Evolutionary conservation across 192 early-diverging fungal species (phyloP), one percentile per base, ranked within the genome.

Genomic region (Thoreauomyces humboldtii): DNA sequence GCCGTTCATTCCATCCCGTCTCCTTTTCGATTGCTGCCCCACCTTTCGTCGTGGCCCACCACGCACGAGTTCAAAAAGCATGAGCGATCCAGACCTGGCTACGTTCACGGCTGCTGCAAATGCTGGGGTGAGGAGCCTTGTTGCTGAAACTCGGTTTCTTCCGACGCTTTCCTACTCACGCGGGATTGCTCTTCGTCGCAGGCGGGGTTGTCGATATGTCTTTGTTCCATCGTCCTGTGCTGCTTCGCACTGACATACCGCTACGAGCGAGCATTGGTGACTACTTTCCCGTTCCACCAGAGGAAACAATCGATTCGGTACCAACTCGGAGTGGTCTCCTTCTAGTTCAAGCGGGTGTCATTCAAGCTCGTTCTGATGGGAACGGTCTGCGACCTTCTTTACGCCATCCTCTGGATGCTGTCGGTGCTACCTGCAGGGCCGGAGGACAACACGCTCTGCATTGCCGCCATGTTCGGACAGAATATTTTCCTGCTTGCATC

Each of bases 191-290:
- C n/a, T n/a, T n/a, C n/a, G n/a, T n/a, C n/a, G n/a, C 31, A 59
- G 33, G 57, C n/a, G 19, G 31, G 35, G 14, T 15, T 59, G 22
- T 59, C 57, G 7, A 41, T 59, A 4, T 7, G 34, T 24, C 2
- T 41, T 19, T 34, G 57, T n/a, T 41, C 37, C 12, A 28, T 59
- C 22, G 60, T 47, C 31, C 21, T 62, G 7, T 21, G 12, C 42
- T 43, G 37, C 9, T 62, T 32, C 44, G 27, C 22, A 29, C 29
- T 62, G 25, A 62, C 50, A 2, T 42, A 28, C 14, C 12, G 27
- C 11, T 62, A 48, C 44, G 44, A 62, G n/a, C 60, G 44, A 11
- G 34, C 11, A 27, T 31, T 62, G 44, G 57, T 59, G 24, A 59
- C 35, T 36, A n/a, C 7, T 22, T 51, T 25, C n/a, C n/a, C n/a